phyloP scores from a whole-genome alignment of 257 asterid genomes.

The Striga asiatica region DNA sequence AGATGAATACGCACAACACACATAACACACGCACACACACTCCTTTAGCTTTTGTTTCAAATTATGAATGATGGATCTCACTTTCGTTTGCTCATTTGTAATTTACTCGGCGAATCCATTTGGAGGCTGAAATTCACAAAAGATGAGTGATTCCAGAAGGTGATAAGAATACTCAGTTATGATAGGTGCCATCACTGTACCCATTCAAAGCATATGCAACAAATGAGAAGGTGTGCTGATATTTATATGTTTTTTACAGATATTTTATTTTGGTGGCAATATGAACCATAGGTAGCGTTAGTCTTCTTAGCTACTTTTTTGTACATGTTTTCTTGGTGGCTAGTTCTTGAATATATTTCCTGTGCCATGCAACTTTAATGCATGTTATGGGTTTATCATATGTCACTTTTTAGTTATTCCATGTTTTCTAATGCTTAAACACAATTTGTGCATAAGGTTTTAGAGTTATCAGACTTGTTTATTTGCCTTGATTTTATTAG shows the following conservation, averaged over 20 bases:
- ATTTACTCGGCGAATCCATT: slow-evolving; percentile 11
- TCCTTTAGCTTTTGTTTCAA: background rate
- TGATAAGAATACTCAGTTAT: slow-evolving; percentile 1
- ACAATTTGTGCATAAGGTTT: background rate
- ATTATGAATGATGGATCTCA: background rate
- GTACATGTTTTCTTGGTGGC: background rate
- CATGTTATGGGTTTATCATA: no score
- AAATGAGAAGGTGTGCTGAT: slow-evolving; percentile 9
- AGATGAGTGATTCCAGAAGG: slow-evolving; percentile 15
- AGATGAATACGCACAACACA: no score
- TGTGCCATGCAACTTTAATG: no score
- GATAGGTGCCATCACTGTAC: slow-evolving; percentile 3
- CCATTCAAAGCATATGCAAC: background rate
- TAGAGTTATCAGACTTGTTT: background rate
- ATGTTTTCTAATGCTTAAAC: background rate
- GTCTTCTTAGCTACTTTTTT: background rate
- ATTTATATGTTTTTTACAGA: slow-evolving; percentile 3
- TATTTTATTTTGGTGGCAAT: background rate
- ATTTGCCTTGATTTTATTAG: background rate
- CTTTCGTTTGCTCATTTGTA: background rate
- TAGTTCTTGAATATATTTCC: background rate
- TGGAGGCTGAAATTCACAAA: slow-evolving; percentile 33
- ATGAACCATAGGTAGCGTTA: background rate
- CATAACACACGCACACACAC: no score
- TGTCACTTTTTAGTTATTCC: background rate